Conservation (phyloP, 164 flowering plant genomes). For the Magnolia officinalis region DNA sequence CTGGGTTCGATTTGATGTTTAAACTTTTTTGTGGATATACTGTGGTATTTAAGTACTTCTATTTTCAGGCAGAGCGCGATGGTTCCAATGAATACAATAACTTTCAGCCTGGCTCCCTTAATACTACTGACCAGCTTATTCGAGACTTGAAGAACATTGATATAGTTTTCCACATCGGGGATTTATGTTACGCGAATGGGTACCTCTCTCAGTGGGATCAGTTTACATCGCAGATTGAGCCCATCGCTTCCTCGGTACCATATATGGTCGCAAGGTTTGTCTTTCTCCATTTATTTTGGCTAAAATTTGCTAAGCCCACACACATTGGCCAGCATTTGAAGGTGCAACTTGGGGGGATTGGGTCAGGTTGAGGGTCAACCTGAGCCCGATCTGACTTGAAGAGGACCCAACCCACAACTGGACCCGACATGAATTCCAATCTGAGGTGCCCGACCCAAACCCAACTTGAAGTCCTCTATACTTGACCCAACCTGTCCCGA, state of each 20-base stretch:
- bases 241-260: slow-evolving; percentile 42
- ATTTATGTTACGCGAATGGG: slow-evolving; percentile 46
- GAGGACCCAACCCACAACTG: no score
- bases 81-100: slow-evolving; percentile 38
- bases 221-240: slow-evolving; percentile 45
- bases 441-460: no score
- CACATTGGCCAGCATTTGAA: background rate
- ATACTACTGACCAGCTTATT: slow-evolving; percentile 35
- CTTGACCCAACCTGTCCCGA: no score
- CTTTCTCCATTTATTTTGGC: background rate
- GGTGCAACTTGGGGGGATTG: background rate
- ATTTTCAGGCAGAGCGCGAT: slow-evolving; percentile 34
- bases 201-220: slow-evolving; percentile 54
- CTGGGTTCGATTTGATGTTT: background rate
- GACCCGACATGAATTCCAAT: no score
- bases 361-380: no score
- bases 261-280: slow-evolving; percentile 43
- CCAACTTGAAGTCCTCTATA: no score
- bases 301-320: background rate
- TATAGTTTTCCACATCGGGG: slow-evolving; percentile 45
- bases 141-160: slow-evolving; percentile 34
- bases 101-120: slow-evolving; percentile 37
- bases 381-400: no score
- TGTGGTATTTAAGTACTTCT: background rate
- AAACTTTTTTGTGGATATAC: background rate